Base-by-base conservation (phyloP, 768 basidiomycete species). In the Lactarius hatsudake region DNA sequence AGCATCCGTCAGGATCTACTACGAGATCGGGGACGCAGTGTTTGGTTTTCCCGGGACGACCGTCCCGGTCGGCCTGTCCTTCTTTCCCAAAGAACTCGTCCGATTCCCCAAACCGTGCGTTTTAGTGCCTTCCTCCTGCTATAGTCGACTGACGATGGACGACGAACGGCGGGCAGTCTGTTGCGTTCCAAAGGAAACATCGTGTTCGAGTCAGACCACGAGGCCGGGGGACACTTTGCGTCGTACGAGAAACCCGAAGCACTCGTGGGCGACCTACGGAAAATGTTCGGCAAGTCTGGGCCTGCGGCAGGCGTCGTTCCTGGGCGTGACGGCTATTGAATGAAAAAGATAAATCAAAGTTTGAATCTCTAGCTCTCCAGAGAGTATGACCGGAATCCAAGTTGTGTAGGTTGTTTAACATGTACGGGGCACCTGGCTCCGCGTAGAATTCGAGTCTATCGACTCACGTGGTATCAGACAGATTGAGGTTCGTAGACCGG, bases 201-300 rank as follows among this genome's bases (percentile, higher is more conserved):
- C 26, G 82, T 87, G 5, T 86, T 83, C 61, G 79, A 82, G 67
- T 75, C 79, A 5, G 75, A 79, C 18, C 86, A 87, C 60, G 75
- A 76, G 1, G 72, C 72, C 8, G 86, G 87, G 5, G 86, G 87
- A 1, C 87, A 87, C 73, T 87, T 88, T 71, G 83, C 85, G 13
- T 80, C 86, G 0, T 72, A 81, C 67, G 87, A 87, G 69, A 74
- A 70, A 54, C 85, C 87, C 0, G 76, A 80, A 5, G 74, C 74
- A 2, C 76, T 88, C 18, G 86, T 78, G 0, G 77, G 71, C 1
- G 87, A 86, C 70, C 59, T 88, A 56, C 75, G 82, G 36, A 81
- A 77, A 70, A 87, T 87, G 84, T 87, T 86, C 73, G 81, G 81
- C 43, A 81, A 77, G 64, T 81, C 78, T 10, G 83, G 84, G 0